Percentiles rank a stretch among this genome's conserved stretches.
Conservation (phyloP, 257 asterid genomes). For the Ophiorrhiza pumila region DNA sequence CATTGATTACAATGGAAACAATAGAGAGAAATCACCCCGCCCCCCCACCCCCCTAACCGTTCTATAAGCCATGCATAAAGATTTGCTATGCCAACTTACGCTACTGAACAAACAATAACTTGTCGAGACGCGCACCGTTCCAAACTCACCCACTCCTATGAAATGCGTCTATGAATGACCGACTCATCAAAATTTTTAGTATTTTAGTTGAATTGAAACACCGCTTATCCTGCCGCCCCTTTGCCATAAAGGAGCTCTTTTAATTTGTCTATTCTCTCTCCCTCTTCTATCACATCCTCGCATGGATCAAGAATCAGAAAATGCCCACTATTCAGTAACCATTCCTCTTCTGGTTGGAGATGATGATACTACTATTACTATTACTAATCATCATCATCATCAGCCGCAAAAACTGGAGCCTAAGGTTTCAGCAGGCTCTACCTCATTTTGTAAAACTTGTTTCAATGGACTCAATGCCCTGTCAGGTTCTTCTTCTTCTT, state of each 20-base stretch:
- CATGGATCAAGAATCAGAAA: slow-evolving; percentile 28
- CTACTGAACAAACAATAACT: too few relatives aligned
- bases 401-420: neutral
- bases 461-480: slow-evolving; percentile 86
- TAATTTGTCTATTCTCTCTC: too few relatives aligned
- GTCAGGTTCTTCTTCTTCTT: slow-evolving; percentile 35
- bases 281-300: neutral
- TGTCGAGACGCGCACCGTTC: too few relatives aligned
- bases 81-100: too few relatives aligned
- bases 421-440: slow-evolving; percentile 15
- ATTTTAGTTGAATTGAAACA: neutral
- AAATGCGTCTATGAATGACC: neutral
- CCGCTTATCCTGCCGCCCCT: too few relatives aligned
- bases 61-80: too few relatives aligned
- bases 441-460: slow-evolving; percentile 79
- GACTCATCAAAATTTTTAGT: neutral
- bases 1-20: too few relatives aligned
- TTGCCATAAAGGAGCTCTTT: too few relatives aligned
- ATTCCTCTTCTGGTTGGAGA: slow-evolving; percentile 22
- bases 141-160: too few relatives aligned
- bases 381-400: neutral
- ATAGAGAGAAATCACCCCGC: too few relatives aligned
- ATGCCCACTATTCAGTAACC: slow-evolving; percentile 17
- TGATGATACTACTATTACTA: neutral
- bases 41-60: too few relatives aligned